Conservation (phyloP, 108 stramenopile species). For the Cyclostephanos tholiformis region DNA sequence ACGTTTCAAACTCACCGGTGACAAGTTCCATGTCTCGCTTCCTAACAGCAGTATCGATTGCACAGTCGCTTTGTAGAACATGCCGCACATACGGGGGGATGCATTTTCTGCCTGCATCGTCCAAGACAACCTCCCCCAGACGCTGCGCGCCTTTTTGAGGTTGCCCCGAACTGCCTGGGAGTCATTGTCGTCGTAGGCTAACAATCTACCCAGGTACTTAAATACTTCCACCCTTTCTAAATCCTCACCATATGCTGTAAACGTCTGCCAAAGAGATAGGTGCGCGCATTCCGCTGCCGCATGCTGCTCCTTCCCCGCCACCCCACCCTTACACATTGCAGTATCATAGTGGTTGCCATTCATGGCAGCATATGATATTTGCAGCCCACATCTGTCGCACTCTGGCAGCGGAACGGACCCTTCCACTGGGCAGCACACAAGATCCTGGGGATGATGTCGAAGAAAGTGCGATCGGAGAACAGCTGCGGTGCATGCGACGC, state of each 20-base stretch:
- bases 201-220: too few relatives aligned
- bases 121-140: slow-evolving; percentile 15
- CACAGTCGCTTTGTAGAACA: slow-evolving; percentile 30
- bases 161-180: slow-evolving; percentile 17
- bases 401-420: too few relatives aligned
- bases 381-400: too few relatives aligned
- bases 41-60: slow-evolving; percentile 33
- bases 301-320: background rate
- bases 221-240: too few relatives aligned
- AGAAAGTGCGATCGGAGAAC: too few relatives aligned
- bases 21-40: slow-evolving; percentile 25
- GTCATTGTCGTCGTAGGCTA: too few relatives aligned
- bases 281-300: background rate
- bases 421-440: too few relatives aligned
- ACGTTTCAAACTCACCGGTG: slow-evolving; percentile 17
- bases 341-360: background rate
- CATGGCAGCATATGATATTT: too few relatives aligned
- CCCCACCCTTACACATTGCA: background rate
- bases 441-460: too few relatives aligned
- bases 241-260: too few relatives aligned
- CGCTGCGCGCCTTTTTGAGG: slow-evolving; percentile 9
- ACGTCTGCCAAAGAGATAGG: too few relatives aligned
- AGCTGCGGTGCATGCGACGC: too few relatives aligned
- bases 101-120: slow-evolving; percentile 21
- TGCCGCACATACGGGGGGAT: slow-evolving; percentile 9